Evolutionary conservation across 495 filamentous ascomycete genomes (phyloP).

Genomic region (Neurospora discreta): DNA sequence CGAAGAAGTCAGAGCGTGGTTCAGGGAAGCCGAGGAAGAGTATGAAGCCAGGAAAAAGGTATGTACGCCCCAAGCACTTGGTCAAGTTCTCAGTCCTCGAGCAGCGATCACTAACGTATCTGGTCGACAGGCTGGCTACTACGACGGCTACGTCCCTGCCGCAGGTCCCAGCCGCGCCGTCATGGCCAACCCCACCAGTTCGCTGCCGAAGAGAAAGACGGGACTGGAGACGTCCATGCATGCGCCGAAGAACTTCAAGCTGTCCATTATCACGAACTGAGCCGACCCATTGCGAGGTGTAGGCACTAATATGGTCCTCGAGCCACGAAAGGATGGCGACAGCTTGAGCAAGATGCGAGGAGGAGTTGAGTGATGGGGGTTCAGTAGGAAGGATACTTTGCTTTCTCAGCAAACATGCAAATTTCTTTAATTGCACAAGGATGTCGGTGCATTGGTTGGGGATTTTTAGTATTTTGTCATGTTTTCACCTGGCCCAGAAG

Average conservation of each 20-base stretch:
- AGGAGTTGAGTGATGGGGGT: not conserved
- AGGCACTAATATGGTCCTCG: not conserved
- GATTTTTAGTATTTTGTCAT: not conserved
- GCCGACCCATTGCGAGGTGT: not conserved
- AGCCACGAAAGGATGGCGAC: not conserved
- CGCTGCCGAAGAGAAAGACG: not conserved
- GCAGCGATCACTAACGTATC: not conserved
- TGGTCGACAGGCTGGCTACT: not conserved
- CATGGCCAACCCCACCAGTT: not conserved
- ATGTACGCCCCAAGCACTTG: not conserved
- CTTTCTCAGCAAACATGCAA: not conserved
- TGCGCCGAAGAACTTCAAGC: not conserved
- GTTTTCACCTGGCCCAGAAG: not conserved
- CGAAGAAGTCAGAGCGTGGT: not conserved
- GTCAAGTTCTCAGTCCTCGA: not conserved
- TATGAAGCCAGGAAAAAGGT: not conserved
- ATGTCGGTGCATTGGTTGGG: not conserved
- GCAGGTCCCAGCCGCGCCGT: not conserved
- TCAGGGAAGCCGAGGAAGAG: not conserved
- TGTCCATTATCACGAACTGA: not conserved
- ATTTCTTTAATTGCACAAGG: not conserved
- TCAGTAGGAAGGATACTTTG: not conserved
- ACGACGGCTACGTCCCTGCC: not conserved
- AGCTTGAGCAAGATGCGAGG: not conserved
- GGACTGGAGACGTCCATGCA: not conserved